phyloP scores from a whole-genome alignment of 768 basidiomycete species.

The Pulveroboletus sp. region DNA sequence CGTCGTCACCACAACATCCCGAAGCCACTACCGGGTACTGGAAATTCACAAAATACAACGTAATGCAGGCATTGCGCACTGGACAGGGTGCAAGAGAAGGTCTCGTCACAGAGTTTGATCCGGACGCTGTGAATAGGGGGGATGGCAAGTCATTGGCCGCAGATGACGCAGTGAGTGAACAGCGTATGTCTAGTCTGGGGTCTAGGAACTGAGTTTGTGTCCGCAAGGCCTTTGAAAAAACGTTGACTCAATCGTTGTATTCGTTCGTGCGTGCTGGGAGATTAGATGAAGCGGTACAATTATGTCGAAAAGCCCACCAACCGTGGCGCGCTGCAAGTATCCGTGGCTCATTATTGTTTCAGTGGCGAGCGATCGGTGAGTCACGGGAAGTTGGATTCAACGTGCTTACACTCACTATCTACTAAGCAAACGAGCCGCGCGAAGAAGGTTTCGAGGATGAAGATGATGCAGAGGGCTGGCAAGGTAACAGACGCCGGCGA shows the following conservation, averaged over 20 bases:
- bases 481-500: conserved; percentile 71
- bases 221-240: conserved; percentile 72
- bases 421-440: conserved; percentile 43
- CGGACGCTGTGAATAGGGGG: conserved; percentile 67
- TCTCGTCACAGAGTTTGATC: conserved; percentile 69
- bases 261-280: conserved; percentile 80
- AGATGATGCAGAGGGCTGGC: conserved; percentile 45
- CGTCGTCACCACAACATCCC: conserved; percentile 52
- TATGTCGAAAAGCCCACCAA: conserved; percentile 78
- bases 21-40: conserved; percentile 81
- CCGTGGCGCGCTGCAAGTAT: conserved; percentile 92
- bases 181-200: not conserved
- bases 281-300: conserved; percentile 75
- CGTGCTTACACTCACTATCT: conserved; percentile 32
- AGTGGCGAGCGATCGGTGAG: conserved; percentile 69
- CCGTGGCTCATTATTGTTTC: conserved; percentile 74
- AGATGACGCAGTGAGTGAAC: conserved; percentile 67
- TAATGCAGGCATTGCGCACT: conserved; percentile 59
- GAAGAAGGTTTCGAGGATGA: conserved; percentile 45
- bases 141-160: conserved; percentile 57
- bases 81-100: conserved; percentile 43
- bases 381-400: not conserved
- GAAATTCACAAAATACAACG: conserved; percentile 72
- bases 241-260: conserved; percentile 71
- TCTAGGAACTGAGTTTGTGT: not conserved